Conservation (phyloP, 257 asterid genomes). For the Jasminum sambac region DNA sequence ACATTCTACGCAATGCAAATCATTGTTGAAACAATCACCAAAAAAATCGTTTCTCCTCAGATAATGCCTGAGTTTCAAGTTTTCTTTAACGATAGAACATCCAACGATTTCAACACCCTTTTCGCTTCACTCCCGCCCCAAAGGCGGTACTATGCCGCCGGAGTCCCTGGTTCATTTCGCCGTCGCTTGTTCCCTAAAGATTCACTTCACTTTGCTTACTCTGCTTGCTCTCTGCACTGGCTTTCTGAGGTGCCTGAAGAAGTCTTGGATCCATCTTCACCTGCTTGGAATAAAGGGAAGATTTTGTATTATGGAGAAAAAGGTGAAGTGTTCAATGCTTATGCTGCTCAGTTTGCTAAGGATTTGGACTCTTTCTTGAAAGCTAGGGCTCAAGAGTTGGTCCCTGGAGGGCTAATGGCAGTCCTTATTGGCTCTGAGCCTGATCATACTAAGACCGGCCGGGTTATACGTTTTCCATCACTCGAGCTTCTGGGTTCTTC, state of each 20-base stretch:
- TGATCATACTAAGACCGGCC: conserved; percentile 2
- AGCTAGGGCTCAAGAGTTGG: conserved; percentile 40
- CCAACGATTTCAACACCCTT: conserved; percentile 46
- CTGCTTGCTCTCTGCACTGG: conserved; percentile 40
- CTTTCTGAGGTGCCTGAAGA: conserved; percentile 35
- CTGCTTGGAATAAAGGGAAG: conserved; percentile 30
- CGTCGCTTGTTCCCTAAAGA: conserved; percentile 26
- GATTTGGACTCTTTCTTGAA: conserved; percentile 30
- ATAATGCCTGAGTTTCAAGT: conserved; percentile 30
- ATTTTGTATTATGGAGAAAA: conserved; percentile 25
- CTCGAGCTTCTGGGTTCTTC: conserved; percentile 15
- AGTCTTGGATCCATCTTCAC: conserved; percentile 4
- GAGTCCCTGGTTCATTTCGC: conserved; percentile 39
- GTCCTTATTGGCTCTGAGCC: conserved; percentile 17
- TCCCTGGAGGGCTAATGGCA: conserved; percentile 33
- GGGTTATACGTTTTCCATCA: not conserved
- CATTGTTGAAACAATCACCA: conserved; percentile 22
- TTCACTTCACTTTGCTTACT: conserved; percentile 31
- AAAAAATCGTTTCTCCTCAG: no score
- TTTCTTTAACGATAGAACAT: conserved; percentile 36
- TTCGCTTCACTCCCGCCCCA: conserved; percentile 27
- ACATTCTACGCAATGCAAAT: conserved; percentile 29
- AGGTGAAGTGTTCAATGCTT: conserved; percentile 21
- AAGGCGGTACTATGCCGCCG: conserved; percentile 30
- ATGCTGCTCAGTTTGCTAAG: conserved; percentile 30